Evolutionary conservation across 202 grass and related monocot genomes (phyloP).

Genomic region (Eragrostis tef): DNA sequence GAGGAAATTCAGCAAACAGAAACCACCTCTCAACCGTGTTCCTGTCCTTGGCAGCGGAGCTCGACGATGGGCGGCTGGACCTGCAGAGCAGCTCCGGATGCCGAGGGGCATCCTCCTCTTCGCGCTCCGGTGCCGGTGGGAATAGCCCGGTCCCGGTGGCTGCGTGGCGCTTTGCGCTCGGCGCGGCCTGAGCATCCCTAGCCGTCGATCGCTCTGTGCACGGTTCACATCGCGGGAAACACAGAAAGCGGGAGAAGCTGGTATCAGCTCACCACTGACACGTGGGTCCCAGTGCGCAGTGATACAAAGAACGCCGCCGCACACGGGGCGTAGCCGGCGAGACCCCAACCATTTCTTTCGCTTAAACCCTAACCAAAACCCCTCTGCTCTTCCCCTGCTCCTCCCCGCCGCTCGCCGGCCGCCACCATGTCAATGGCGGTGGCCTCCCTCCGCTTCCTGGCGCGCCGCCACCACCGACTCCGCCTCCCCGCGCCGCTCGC

Average conservation of each 20-base stretch:
- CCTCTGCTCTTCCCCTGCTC: constrained; percentile 7
- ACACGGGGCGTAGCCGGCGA: neutral
- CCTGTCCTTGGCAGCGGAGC: neutral
- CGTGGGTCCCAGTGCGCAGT: neutral
- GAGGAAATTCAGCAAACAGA: neutral
- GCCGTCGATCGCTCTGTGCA: neutral
- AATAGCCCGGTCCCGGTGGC: neutral
- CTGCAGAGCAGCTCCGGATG: neutral
- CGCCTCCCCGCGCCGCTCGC: constrained; percentile 13
- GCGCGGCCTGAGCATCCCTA: no score
- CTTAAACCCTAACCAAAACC: constrained; percentile 64
- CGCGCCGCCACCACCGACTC: constrained; percentile 45
- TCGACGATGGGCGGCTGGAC: neutral
- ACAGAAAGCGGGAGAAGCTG: neutral
- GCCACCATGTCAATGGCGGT: constrained; percentile 65
- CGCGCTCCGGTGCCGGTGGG: neutral
- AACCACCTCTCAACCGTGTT: neutral
- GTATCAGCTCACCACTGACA: constrained; percentile 1
- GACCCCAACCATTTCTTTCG: constrained; percentile 37
- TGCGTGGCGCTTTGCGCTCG: neutral
- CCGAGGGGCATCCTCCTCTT: neutral
- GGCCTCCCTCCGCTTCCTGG: constrained; percentile 56
- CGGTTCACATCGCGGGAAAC: neutral
- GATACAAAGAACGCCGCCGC: constrained; percentile 4
- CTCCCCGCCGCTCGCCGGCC: neutral